Evolutionary conservation across 140 eudicot species (phyloP).

Genomic region (Stevia rebaudiana): DNA sequence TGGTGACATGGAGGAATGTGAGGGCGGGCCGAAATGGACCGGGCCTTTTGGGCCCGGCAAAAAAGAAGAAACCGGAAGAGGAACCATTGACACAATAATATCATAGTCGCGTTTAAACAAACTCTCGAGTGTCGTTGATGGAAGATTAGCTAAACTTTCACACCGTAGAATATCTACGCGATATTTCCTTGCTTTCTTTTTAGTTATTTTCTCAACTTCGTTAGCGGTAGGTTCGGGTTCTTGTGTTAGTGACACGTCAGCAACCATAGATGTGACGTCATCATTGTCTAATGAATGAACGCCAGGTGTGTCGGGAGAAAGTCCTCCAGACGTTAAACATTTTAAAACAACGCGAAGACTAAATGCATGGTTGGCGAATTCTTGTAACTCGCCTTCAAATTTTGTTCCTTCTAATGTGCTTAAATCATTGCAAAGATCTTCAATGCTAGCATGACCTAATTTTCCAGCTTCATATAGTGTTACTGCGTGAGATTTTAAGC

Average conservation of each 20-base stretch:
- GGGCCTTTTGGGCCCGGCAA: slow-evolving; percentile 93
- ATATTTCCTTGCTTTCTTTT: slow-evolving; percentile 51
- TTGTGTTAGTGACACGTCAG: slow-evolving; percentile 32
- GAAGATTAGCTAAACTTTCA: slow-evolving; percentile 84
- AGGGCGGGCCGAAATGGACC: slow-evolving; percentile 93
- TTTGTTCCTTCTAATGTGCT: slow-evolving; percentile 83
- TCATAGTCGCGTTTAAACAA: slow-evolving; percentile 82
- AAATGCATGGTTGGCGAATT: slow-evolving; percentile 97
- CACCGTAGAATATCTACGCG: slow-evolving; percentile 88
- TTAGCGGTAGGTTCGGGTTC: slow-evolving; percentile 26
- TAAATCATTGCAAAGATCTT: slow-evolving; percentile 89
- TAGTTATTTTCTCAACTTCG: slow-evolving; percentile 29
- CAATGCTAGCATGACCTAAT: slow-evolving; percentile 83
- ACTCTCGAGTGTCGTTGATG: slow-evolving; percentile 78
- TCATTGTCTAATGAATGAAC: slow-evolving; percentile 28
- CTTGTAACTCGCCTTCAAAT: slow-evolving; percentile 96
- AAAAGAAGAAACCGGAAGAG: slow-evolving; percentile 85
- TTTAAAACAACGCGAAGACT: slow-evolving; percentile 82
- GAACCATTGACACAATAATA: slow-evolving; percentile 89
- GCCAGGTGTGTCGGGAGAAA: slow-evolving; percentile 35
- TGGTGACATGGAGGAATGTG: slow-evolving; percentile 94
- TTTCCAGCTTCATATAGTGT: slow-evolving; percentile 98
- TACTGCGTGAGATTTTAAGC: slow-evolving; percentile 94
- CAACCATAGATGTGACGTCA: slow-evolving; percentile 29
- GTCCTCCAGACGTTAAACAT: slow-evolving; percentile 87